These are phyloP conservation scores for Acanthamoeba lenticulata DNA, from an alignment of 208 protist species.

Conservation along the genomic window DNA sequence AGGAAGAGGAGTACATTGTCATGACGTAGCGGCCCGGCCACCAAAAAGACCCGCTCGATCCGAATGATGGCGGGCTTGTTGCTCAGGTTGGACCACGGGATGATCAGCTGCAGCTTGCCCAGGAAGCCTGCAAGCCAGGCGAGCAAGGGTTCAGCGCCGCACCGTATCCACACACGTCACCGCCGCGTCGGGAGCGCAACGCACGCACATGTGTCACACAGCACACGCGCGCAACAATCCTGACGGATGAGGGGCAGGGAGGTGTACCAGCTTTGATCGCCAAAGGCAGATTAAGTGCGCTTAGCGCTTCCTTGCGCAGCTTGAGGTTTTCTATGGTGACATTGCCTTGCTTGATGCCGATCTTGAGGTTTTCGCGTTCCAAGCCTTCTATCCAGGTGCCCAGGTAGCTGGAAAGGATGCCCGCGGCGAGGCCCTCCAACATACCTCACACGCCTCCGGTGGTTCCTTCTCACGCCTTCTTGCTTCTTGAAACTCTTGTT, in stretches of 20 bases:
- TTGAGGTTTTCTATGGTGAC: conserved; percentile 59
- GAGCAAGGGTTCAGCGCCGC: background rate
- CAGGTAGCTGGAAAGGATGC: conserved; percentile 28
- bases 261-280: conserved; percentile 32
- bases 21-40: conserved; percentile 11
- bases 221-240: background rate
- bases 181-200: too few relatives aligned
- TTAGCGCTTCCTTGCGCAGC: conserved; percentile 51
- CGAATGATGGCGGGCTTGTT: conserved; percentile 61
- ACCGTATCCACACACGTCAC: background rate
- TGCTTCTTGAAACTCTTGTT: too few relatives aligned
- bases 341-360: conserved; percentile 49
- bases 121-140: background rate
- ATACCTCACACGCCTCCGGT: too few relatives aligned
- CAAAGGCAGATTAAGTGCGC: conserved; percentile 19
- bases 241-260: background rate
- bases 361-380: conserved; percentile 43
- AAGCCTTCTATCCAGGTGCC: conserved; percentile 16
- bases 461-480: too few relatives aligned
- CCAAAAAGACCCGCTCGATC: conserved; percentile 17
- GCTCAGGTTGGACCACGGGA: conserved; percentile 63
- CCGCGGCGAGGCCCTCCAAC: conserved; percentile 50
- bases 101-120: conserved; percentile 48
- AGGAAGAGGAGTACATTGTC: background rate
- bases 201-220: background rate